phyloP scores from a whole-genome alignment of 371 early-diverging fungal genomes.

The Zychaea mexicana region DNA sequence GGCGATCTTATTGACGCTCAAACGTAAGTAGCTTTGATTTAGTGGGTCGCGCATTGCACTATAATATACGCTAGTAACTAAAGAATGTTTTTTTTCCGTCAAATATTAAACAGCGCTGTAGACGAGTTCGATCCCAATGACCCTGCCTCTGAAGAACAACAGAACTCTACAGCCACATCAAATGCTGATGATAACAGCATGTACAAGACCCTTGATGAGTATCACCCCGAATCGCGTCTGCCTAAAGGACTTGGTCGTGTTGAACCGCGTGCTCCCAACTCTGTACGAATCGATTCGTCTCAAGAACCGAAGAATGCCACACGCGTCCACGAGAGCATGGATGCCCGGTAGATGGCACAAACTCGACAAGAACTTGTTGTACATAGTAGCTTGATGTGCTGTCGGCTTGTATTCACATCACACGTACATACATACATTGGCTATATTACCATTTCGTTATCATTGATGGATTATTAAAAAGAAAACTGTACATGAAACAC shows the following conservation, averaged over 20 bases:
- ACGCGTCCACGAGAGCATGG: slow-evolving; percentile 5
- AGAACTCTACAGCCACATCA: slow-evolving; percentile 10
- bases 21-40: slow-evolving; percentile 19
- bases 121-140: slow-evolving; percentile 17
- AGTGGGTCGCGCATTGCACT: too few species aligned
- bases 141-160: slow-evolving; percentile 30
- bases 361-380: neutral
- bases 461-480: too few species aligned
- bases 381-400: too few species aligned
- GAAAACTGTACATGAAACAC: too few species aligned
- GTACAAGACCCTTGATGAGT: slow-evolving; percentile 74
- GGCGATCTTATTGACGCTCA: slow-evolving; percentile 45
- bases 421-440: too few species aligned
- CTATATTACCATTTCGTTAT: too few species aligned
- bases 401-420: too few species aligned
- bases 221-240: slow-evolving; percentile 26
- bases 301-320: slow-evolving; percentile 66
- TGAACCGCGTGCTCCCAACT: slow-evolving; percentile 63
- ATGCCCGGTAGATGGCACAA: neutral
- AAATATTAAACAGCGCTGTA: slow-evolving; percentile 1
- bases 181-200: slow-evolving; percentile 57
- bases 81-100: neutral
- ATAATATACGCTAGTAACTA: too few species aligned
- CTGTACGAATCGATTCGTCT: slow-evolving; percentile 61
- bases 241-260: slow-evolving; percentile 21